Conservation (phyloP, 305 asterid species). For the Fraxinus latifolia region DNA sequence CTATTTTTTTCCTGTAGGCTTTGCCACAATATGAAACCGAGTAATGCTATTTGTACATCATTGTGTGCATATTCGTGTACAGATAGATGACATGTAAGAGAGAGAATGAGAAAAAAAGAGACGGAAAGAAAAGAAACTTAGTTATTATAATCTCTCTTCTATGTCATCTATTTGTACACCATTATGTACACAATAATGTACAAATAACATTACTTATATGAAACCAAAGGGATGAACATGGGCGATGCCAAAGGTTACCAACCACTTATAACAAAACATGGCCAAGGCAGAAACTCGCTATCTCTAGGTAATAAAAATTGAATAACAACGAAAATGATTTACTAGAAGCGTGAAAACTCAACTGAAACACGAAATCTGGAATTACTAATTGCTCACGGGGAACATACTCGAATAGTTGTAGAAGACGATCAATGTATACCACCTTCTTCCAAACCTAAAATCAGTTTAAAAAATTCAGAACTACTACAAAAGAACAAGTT, state of each 20-base stretch:
- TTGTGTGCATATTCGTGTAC: no score
- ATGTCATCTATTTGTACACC: no score
- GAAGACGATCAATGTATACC: constrained; percentile 83
- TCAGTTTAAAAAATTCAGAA: constrained; percentile 9
- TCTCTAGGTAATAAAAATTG: not conserved
- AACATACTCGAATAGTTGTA: constrained; percentile 82
- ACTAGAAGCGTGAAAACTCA: constrained; percentile 38
- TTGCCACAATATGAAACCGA: not conserved
- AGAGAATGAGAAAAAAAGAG: no score
- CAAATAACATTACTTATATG: no score
- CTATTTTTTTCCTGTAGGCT: not conserved
- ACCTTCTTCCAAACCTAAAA: constrained; percentile 97
- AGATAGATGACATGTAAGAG: no score
- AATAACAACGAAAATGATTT: not conserved
- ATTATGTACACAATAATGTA: no score
- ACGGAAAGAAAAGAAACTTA: no score
- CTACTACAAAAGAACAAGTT: not conserved
- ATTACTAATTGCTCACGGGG: constrained; percentile 87
- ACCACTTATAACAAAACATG: not conserved
- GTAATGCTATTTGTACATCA: no score
- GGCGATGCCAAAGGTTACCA: not conserved
- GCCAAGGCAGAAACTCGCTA: not conserved
- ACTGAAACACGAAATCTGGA: constrained; percentile 96
- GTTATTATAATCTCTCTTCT: no score
- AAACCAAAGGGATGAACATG: not conserved